Evolutionary conservation across 2,329 filamentous ascomycete species (phyloP), one percentile per base, ranked within the genome.

Genomic region (Zelopaecilomyces penicillatus): DNA sequence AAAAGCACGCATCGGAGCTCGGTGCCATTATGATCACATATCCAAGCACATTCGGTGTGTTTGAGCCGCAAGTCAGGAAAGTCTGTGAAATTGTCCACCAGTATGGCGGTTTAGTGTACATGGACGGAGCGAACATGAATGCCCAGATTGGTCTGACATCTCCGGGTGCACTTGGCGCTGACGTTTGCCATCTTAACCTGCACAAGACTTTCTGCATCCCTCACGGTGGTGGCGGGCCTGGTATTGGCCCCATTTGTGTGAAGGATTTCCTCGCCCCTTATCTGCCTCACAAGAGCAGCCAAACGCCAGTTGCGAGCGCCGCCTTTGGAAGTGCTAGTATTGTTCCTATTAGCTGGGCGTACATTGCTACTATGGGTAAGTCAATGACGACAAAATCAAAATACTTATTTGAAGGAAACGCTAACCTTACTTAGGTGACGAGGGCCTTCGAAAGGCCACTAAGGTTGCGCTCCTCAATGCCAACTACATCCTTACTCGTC

Each of bases 141-240:
- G 91, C 91, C 12, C 91, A 97, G 66, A 96, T 97, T 52, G 91
- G 91, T 9, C 77, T 97, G 8, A 95, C 88, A 71, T 95, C 88
- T 1, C 91, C 91, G 2, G 91, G 91, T 34, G 89, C 94, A 64
- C 95, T 97, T 54, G 91, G 91, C 19, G 91, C 91, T 30, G 91
- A 97, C 62, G 90, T 96, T 34, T 97, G 91, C 76, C 91, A 96
- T 70, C 74, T 97, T 48, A 97, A 97, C 67, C 76, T 97, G 36
- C 91, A 97, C 79, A 97, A 97, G 78, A 97, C 91, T 3, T 97
- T 97, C 74, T 97, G 91, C 64, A 97, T 97, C 58, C 91, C 91
- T 39, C 91, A 97, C 66, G 91, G 91, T 44, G 91, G 91, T 51
- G 91, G 91, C 52, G 91, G 91, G 11, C 91, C 91, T 7, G 91